These are phyloP conservation scores for Henckelia pumila DNA, from an alignment of 257 asterid genomes.

Conservation along the genomic window DNA sequence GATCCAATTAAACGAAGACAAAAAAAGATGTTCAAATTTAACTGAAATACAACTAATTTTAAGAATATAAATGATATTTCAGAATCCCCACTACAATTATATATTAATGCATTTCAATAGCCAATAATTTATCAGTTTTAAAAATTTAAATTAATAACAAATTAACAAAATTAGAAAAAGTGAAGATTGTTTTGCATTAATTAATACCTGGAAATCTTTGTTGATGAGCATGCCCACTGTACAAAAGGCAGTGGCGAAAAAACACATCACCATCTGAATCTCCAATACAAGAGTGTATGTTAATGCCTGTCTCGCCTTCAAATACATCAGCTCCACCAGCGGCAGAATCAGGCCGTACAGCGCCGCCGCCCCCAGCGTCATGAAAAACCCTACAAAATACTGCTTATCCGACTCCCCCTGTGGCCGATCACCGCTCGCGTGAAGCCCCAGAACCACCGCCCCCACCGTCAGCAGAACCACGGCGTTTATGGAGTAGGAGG, in stretches of 20 bases:
- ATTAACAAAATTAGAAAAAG: too few species aligned
- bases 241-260: conserved; percentile 36
- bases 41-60: too few species aligned
- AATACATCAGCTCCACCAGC: conserved; percentile 36
- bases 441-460: conserved; percentile 40
- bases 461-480: conserved; percentile 41
- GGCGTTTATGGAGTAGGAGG: conserved; percentile 42
- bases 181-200: too few species aligned
- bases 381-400: conserved; percentile 33
- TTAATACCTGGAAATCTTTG: conserved; percentile 38
- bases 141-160: too few species aligned
- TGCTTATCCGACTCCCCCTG: conserved; percentile 35
- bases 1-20: too few species aligned
- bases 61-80: too few species aligned
- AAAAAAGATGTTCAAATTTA: too few species aligned
- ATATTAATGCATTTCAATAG: too few species aligned
- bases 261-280: conserved; percentile 40
- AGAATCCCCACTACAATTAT: too few species aligned
- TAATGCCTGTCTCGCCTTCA: conserved; percentile 29
- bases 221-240: conserved; percentile 42
- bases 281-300: conserved; percentile 34
- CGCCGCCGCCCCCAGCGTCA: conserved; percentile 46
- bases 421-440: conserved; percentile 39
- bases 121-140: too few species aligned
- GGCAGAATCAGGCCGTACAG: conserved; percentile 41